Conservation (phyloP, 2,329 filamentous ascomycete genomes). For the Cladosporium cucumerinum region DNA sequence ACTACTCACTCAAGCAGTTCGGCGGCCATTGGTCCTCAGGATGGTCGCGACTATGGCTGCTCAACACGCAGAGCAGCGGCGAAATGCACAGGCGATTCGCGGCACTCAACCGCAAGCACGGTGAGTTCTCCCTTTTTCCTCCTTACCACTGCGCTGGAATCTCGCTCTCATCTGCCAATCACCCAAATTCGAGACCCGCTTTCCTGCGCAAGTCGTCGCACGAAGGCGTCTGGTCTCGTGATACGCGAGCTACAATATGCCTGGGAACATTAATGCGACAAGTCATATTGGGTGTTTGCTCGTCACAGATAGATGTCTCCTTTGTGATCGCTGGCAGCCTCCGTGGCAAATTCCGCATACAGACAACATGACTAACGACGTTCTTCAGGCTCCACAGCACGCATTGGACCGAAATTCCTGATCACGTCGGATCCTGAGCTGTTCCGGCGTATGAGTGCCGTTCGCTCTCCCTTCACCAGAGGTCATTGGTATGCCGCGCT, state of each 20-base stretch:
- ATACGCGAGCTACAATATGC: background rate
- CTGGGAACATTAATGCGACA: background rate
- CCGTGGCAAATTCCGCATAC: background rate
- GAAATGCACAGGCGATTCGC: slow-evolving; percentile 39
- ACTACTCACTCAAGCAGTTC: slow-evolving; percentile 34
- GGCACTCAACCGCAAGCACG: slow-evolving; percentile 37
- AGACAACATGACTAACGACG: slow-evolving; percentile 17
- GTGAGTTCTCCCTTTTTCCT: slow-evolving; percentile 27
- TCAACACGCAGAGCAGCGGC: slow-evolving; percentile 36
- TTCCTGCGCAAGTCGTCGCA: slow-evolving; percentile 2
- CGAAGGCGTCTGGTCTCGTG: background rate
- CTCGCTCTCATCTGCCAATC: background rate
- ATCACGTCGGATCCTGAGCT: slow-evolving; percentile 38
- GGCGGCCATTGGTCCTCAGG: slow-evolving; percentile 38
- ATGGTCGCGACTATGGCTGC: slow-evolving; percentile 40
- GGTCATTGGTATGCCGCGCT: slow-evolving; percentile 38
- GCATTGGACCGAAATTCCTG: slow-evolving; percentile 37
- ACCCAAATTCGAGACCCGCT: background rate
- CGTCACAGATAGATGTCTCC: background rate
- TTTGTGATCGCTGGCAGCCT: background rate
- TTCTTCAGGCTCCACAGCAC: slow-evolving; percentile 37
- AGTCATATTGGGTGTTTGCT: background rate
- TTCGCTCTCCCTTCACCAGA: slow-evolving; percentile 36
- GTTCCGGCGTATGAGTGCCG: slow-evolving; percentile 38
- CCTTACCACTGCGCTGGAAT: slow-evolving; percentile 12